Evolutionary conservation across 2,329 filamentous ascomycete genomes (phyloP), one percentile per base, ranked within the genome.

Genomic region (Teratosphaeria pseudoeucalypti): DNA sequence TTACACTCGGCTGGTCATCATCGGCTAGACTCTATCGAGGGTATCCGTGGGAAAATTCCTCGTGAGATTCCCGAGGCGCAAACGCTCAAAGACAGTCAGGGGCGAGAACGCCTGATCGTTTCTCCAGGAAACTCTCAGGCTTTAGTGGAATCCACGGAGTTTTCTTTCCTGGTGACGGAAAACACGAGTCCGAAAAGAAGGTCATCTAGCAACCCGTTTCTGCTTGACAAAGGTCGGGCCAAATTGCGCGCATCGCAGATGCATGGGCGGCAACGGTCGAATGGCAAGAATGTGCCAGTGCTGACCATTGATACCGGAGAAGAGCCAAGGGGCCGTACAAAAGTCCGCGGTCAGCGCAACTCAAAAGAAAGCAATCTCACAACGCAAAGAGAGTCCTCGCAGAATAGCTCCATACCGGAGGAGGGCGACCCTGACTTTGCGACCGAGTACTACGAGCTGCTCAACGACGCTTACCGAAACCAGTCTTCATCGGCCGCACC

Each of bases 361-460:
- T 7, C 53, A 39, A 11, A 63, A 39, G 47, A 56, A 43, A 6
- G 63, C 62, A 61, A 52, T 60, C 2, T n/a, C 53, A 16, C 52
- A 59, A 54, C 11, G 34, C 11, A 56, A 59, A 49, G 43, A 23
- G 43, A 49, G 5, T 2, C 43, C 19, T 49, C 43, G 43, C 43
- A 49, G n/a, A 11, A 10, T 19, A 49, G 43, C 43, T 19, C 16
- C 2, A 10, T 61, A 60, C 0, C 60, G 64, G 49, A 59, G 58
- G 5, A 57, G 43, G 19, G 9, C 19, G 43, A 23, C 23, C 16
- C 9, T n/a, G 43, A 49, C 19, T 49, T 65, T 34, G 63, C 66
- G 3, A 54, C 66, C 12, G 64, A 70, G 26, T 71, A 71, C 53
- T 64, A 67, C n/a, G 58, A 60, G 1, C 34, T 69, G n/a, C 62